Evolutionary conservation across 2,329 filamentous ascomycete genomes (phyloP).

Genomic region (Nannizziopsis arthrosporioides): DNA sequence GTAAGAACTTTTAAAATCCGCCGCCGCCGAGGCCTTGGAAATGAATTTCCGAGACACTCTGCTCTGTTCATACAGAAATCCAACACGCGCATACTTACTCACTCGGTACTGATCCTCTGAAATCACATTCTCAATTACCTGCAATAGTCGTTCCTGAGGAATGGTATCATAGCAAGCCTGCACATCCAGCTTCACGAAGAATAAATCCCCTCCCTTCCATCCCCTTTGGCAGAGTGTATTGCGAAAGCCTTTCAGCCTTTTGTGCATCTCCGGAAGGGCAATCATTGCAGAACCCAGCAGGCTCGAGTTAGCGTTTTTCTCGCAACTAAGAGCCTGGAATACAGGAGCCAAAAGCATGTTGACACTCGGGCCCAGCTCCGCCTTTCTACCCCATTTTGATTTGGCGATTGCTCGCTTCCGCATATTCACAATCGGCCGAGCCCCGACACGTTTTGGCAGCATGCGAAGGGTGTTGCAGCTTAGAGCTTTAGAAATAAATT

Average conservation of each 20-base stretch:
- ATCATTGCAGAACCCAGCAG: constrained; percentile 69
- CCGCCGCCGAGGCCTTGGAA: constrained; percentile 38
- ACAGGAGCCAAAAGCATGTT: constrained; percentile 62
- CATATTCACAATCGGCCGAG: constrained; percentile 82
- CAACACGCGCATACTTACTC: constrained; percentile 62
- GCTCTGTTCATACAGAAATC: constrained; percentile 32
- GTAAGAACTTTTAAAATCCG: constrained; percentile 37
- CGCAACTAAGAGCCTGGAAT: constrained; percentile 64
- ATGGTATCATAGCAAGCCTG: constrained; percentile 91
- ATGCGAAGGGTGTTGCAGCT: constrained; percentile 70
- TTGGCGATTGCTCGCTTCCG: constrained; percentile 47
- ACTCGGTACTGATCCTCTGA: constrained; percentile 55
- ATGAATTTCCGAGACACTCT: constrained; percentile 40
- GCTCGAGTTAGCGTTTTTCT: constrained; percentile 50
- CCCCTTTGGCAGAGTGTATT: constrained; percentile 14
- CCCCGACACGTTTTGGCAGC: constrained; percentile 63
- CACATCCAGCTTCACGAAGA: constrained; percentile 88
- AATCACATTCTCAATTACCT: constrained; percentile 50
- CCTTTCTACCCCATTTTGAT: constrained; percentile 35
- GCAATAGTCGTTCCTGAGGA: constrained; percentile 62
- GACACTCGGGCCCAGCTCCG: constrained; percentile 52
- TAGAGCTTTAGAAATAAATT: constrained; percentile 46
- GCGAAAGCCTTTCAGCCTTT: constrained; percentile 60
- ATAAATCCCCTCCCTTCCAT: constrained; percentile 39
- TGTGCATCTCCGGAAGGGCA: constrained; percentile 69